Conservation (phyloP, 805 yeast species). For the Spathaspora boniae region DNA sequence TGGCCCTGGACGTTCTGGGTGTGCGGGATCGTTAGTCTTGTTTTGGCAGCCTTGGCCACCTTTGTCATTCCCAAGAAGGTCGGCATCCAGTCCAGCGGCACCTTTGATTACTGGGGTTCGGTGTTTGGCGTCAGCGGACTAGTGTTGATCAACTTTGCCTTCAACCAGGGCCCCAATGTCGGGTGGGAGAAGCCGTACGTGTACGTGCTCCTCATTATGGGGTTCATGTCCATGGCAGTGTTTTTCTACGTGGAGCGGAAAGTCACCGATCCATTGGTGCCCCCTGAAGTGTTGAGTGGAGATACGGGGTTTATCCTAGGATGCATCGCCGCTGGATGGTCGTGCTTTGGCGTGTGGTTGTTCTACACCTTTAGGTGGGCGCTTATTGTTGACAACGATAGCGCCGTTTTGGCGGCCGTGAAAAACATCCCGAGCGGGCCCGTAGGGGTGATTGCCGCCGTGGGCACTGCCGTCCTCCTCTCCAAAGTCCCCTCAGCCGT, state of each 20-base stretch:
- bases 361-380: conserved; percentile 55
- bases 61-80: conserved; percentile 28
- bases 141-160: conserved; percentile 61
- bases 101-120: conserved; percentile 33
- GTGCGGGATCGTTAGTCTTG: conserved; percentile 18
- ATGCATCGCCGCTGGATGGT: conserved; percentile 67
- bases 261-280: conserved; percentile 51
- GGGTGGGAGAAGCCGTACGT: conserved; percentile 68
- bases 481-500: conserved; percentile 45
- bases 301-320: conserved; percentile 47
- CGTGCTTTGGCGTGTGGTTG: conserved; percentile 69
- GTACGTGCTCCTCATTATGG: conserved; percentile 53
- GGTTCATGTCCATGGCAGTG: conserved; percentile 34
- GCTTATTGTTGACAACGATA: conserved; percentile 46
- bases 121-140: conserved; percentile 58
- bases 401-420: conserved; percentile 27
- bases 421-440: conserved; percentile 28
- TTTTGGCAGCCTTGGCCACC: conserved; percentile 15
- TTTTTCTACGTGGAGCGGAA: conserved; percentile 51
- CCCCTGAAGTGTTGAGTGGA: conserved; percentile 42
- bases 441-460: conserved; percentile 54
- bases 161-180: conserved; percentile 74
- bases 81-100: conserved; percentile 14
- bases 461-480: conserved; percentile 46
- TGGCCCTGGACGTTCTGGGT: conserved; percentile 37